Conservation (phyloP, 2,329 filamentous ascomycete species). For the Blastomyces percursus region DNA sequence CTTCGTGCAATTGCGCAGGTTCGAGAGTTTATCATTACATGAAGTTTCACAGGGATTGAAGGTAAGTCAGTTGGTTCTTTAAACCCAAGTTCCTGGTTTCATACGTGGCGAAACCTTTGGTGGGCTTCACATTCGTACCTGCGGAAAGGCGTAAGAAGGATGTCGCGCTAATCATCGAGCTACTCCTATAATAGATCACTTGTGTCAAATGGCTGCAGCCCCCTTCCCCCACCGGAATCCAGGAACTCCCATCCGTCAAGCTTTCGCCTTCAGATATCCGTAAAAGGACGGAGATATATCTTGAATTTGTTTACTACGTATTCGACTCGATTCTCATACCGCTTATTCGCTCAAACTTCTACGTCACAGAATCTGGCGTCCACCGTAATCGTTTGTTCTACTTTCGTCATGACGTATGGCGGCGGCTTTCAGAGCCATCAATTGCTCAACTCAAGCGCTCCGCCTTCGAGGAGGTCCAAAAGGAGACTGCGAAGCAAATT, state of each 20-base stretch:
- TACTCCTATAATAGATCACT: slow-evolving; percentile 44
- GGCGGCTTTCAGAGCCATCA: slow-evolving; percentile 60
- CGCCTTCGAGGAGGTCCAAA: slow-evolving; percentile 69
- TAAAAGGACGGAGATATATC: slow-evolving; percentile 68
- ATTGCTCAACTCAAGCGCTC: slow-evolving; percentile 53
- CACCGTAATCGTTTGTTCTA: slow-evolving; percentile 79
- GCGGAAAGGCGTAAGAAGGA: background rate
- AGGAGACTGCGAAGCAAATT: slow-evolving; percentile 45
- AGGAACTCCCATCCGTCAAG: slow-evolving; percentile 35
- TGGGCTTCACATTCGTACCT: background rate
- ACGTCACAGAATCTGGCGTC: slow-evolving; percentile 79
- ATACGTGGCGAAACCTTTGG: background rate
- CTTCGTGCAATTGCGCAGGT: slow-evolving; percentile 68
- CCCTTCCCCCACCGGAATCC: slow-evolving; percentile 29
- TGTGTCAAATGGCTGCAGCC: slow-evolving; percentile 63
- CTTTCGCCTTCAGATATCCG: slow-evolving; percentile 58
- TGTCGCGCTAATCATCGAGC: background rate
- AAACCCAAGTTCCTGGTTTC: background rate
- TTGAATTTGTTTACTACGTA: slow-evolving; percentile 81
- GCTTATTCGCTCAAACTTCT: slow-evolving; percentile 75
- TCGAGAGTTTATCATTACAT: slow-evolving; percentile 70
- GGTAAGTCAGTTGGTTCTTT: slow-evolving; percentile 40
- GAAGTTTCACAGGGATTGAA: slow-evolving; percentile 65
- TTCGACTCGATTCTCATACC: slow-evolving; percentile 90
- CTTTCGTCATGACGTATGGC: slow-evolving; percentile 92